phyloP scores from a whole-genome alignment of 345 rosid genomes.

The Melastoma malabathricum region DNA sequence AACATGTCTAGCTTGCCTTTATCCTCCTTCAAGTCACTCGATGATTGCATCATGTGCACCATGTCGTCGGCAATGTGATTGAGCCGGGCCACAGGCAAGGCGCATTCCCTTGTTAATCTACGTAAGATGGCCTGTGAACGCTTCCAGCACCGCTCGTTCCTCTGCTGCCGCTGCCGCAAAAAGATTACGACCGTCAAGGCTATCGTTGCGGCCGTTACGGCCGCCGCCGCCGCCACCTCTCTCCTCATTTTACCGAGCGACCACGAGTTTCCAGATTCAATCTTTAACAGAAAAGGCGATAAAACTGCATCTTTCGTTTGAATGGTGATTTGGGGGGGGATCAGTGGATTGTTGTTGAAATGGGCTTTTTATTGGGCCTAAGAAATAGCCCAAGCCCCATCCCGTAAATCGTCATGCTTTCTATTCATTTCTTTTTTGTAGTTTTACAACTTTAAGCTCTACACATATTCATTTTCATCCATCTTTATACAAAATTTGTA shows the following conservation, averaged over 20 bases:
- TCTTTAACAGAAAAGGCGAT: too few species aligned
- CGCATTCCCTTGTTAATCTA: slow-evolving; percentile 43
- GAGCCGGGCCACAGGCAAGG: slow-evolving; percentile 41
- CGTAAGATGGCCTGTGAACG: slow-evolving; percentile 27
- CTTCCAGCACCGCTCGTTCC: slow-evolving; percentile 24
- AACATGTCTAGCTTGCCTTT: slow-evolving; percentile 24
- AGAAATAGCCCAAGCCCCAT: too few species aligned
- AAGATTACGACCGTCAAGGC: slow-evolving; percentile 13
- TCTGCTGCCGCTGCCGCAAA: slow-evolving; percentile 12
- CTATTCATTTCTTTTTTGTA: too few species aligned
- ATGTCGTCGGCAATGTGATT: slow-evolving; percentile 37
- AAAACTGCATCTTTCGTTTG: too few species aligned
- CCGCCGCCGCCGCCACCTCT: slow-evolving; percentile 15
- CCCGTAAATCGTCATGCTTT: too few species aligned
- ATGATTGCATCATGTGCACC: slow-evolving; percentile 24
- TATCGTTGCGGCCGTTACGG: slow-evolving; percentile 12
- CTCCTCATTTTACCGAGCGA: slow-evolving; percentile 7
- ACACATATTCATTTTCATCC: too few species aligned
- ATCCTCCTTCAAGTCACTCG: slow-evolving; percentile 2
- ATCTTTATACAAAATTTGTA: too few species aligned
- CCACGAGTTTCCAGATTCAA: too few species aligned
- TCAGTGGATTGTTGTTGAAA: too few species aligned
- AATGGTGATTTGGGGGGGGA: too few species aligned
- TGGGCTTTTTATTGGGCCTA: too few species aligned
- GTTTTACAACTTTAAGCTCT: too few species aligned